phyloP scores from a whole-genome alignment of 2,329 filamentous ascomycete species.

The Zarea fungicola region DNA sequence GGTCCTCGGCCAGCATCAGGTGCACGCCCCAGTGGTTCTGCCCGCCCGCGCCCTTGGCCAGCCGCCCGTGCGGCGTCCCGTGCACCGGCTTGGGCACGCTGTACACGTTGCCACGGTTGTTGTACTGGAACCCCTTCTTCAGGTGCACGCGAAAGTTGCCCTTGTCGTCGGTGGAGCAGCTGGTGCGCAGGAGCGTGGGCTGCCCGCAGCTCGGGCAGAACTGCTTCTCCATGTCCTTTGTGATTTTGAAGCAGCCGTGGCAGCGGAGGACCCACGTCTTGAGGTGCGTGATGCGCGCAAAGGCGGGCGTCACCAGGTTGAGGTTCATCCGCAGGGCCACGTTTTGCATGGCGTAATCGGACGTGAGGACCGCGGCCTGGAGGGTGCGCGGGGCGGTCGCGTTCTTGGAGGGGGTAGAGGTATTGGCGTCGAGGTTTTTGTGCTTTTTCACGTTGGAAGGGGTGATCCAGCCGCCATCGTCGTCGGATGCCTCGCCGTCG shows the following conservation, averaged over 20 bases:
- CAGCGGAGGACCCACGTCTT: constrained; percentile 89
- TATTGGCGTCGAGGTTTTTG: constrained; percentile 59
- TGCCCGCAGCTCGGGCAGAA: constrained; percentile 93
- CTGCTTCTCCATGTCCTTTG: constrained; percentile 78
- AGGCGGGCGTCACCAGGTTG: constrained; percentile 72
- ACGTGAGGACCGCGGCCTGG: constrained; percentile 86
- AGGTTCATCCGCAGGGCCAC: constrained; percentile 92
- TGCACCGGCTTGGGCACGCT: constrained; percentile 87
- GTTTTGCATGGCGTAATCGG: constrained; percentile 97
- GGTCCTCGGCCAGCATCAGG: constrained; percentile 85
- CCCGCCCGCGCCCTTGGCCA: constrained; percentile 63
- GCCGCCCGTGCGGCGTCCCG: constrained; percentile 74
- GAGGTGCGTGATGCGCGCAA: constrained; percentile 76
- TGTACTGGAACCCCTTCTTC: constrained; percentile 95
- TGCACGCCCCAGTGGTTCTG: constrained; percentile 82
- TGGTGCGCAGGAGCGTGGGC: constrained; percentile 75
- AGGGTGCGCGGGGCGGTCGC: constrained; percentile 63
- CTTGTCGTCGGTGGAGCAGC: constrained; percentile 74
- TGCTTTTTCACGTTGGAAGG: constrained; percentile 85
- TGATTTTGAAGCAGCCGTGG: constrained; percentile 85
- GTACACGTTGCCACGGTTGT: constrained; percentile 85
- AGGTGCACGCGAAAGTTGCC: constrained; percentile 83
- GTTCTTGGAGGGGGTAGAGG: constrained; percentile 41
- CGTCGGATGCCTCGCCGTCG: constrained; percentile 43
- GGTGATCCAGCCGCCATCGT: constrained; percentile 85